Base-by-base conservation (phyloP, 2,329 filamentous ascomycete genomes). In the Colletotrichum coccodes region DNA sequence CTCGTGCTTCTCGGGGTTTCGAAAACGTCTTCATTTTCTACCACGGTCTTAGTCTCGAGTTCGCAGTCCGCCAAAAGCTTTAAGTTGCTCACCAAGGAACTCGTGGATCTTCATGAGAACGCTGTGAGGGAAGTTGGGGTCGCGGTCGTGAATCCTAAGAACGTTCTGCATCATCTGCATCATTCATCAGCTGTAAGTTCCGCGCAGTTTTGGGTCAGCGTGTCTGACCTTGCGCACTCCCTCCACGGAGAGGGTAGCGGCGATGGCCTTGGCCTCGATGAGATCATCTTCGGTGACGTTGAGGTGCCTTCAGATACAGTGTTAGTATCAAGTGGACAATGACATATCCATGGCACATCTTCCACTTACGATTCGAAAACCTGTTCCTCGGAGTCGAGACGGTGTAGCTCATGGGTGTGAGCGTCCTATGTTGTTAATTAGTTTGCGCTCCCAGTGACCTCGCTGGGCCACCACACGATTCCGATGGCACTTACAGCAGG, bases 1-100 rank as follows among this genome's bases (percentile, higher is more conserved):
- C 67, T 81, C 78, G 69, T 87, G 79, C 71, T 84, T 82, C 46
- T 85, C 82, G 21, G 84, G 84, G 32, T 83, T 77, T 75, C 72
- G 60, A 81, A 79, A 36, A 83, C 62, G 26, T 71, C 50, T 2
- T 73, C 68, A 42, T 76, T 75, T 32, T 71, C 73, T 60, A n/a
- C 14, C 53, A 6, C 4, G 21, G n/a, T 30, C 7, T 69, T n/a
- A 68, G 57, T 40, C 23, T 4, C 7, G 21, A 4, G 18, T 6
- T 23, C 0, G 21, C 18, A 11, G 9, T 6, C 44, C 3, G 80
- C 21, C 47, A 4, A 16, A 6, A n/a, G 36, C 23, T 5, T 34
- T 61, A 76, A 71, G 84, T 81, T 38, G 86, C 72, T 47, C 81
- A 78, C 6, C 83, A 38, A 83, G 77, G 56, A 83, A 83, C 18